Evolutionary conservation across 306 rosid species (phyloP), one percentile per base, ranked within the genome.

Genomic region (Castanospermum australe): DNA sequence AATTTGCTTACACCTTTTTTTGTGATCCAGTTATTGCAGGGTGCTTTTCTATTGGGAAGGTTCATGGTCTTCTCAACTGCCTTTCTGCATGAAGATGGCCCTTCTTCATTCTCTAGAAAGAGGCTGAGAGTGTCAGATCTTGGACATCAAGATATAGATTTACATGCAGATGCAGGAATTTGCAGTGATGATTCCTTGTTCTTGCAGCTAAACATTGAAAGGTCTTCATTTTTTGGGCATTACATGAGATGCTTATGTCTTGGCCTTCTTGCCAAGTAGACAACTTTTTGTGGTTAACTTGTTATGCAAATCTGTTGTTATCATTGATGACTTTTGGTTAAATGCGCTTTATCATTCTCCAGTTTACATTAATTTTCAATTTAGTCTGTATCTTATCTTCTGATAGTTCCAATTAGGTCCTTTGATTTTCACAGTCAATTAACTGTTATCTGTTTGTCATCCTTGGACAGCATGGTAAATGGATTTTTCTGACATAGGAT

Each of bases 41-140:
- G 11, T 33, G 6, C 39, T 62, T 52, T 63, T 65, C 41, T 55
- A 35, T 13, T 67, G 38, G 72, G 60, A 59, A 67, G 67, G 77
- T 67, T 75, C 65, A 84, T 85, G 89, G 85, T 87, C 72, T 87
- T 80, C 71, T 63, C 80, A 24, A 55, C 80, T 72, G 25, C 67
- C 55, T 59, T 76, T 77, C 63, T 56, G 42, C 74, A 54, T 18
- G 87, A 79, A 73, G 74, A 41, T 32, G 69, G 17, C 25, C 48
- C 64, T 50, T 44, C 35, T 39, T 4, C 67, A 42, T 48, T 50
- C 32, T 71, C 64, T 42, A 56, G 54, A 28, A 82, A 87, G 77
- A 82, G 88, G 84, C 63, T 35, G 52, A 82, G 75, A 35, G 69
- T 82, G 60, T 67, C 51, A 6, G 79, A 82, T 55, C 70, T 61